Evolutionary conservation across 2,329 filamentous ascomycete genomes (phyloP), one percentile per base, ranked within the genome.

Genomic region (Calonectria pteridis): DNA sequence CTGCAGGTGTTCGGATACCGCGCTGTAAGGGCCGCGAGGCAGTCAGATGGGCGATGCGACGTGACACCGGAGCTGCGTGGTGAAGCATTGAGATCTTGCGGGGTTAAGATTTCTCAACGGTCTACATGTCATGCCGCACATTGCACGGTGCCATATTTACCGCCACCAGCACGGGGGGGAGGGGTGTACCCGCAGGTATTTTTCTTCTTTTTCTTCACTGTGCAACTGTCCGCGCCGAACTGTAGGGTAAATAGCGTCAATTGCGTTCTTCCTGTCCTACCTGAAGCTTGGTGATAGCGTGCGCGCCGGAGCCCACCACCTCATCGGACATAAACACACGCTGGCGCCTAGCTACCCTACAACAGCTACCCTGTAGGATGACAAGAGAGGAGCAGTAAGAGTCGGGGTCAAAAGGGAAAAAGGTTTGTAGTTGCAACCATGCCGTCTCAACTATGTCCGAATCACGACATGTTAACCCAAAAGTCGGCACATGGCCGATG

Each of bases 41-140:
- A 69, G 51, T 69, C 66, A 69, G 59, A 67, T 59, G 59, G 59
- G 53, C 72, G 73, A 75, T 79, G 76, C 76, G 77, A 79, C 76
- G 78, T 79, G 73, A 78, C 78, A 79, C 75, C 67, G 62, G 46
- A 23, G 58, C 14, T 31, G 35, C 18, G 58, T 35, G 37, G 50
- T 66, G 43, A 63, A 70, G 75, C 73, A 74, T 71, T 62, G 63
- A 74, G 69, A 74, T 77, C 72, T 75, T 70, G 71, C 69, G 75
- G 72, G 73, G 70, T 75, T 71, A 63, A 62, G 67, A 72, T 72
- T 68, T 49, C 58, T 55, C 65, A 46, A 63, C 65, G 49, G 37
- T 43, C 40, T 55, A 67, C 53, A 67, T 67, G 63, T 50, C 55
- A 68, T 46, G 55, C 67, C 49, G 70, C 50, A 72, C 70, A 68